Evolutionary conservation across 1,284 basidiomycete species (phyloP).

Genomic region (Porogramme epimiltina): DNA sequence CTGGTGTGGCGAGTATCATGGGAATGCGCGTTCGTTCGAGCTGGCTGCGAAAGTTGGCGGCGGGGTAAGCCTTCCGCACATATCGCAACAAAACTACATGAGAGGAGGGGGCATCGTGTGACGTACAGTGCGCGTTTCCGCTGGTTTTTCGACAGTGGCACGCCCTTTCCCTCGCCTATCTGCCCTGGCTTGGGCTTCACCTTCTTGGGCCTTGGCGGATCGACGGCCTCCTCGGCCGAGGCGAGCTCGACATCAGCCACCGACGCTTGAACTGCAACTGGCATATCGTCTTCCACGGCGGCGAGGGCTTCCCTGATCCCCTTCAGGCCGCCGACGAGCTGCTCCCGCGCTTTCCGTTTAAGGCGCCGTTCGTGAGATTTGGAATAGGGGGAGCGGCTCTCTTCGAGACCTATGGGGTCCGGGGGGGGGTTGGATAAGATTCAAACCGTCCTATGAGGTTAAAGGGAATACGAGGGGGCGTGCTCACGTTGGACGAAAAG

Average conservation of each 20-base stretch:
- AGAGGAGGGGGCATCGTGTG: too few species aligned
- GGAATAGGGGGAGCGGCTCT: constrained; percentile 62
- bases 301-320: constrained; percentile 62
- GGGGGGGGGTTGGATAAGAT: too few species aligned
- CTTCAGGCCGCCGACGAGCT: constrained; percentile 62
- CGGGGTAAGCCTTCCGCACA: constrained; percentile 7
- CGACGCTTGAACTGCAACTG: constrained; percentile 21
- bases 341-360: constrained; percentile 71
- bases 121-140: constrained; percentile 73
- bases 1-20: constrained; percentile 66
- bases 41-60: constrained; percentile 44
- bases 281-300: constrained; percentile 44
- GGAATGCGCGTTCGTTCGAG: constrained; percentile 72
- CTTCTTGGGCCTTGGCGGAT: constrained; percentile 23
- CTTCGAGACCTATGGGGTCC: constrained; percentile 51
- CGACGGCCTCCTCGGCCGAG: constrained; percentile 19
- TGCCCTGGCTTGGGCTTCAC: constrained; percentile 42
- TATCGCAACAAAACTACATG: not conserved
- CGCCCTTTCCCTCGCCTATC: constrained; percentile 71
- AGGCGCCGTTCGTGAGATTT: constrained; percentile 73
- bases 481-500: constrained; percentile 64
- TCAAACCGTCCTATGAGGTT: too few species aligned
- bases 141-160: constrained; percentile 63
- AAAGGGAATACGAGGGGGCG: too few species aligned
- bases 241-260: not conserved